Evolutionary conservation across 148 eudicot genomes (phyloP).

Genomic region (Chenopodium berlandieri): DNA sequence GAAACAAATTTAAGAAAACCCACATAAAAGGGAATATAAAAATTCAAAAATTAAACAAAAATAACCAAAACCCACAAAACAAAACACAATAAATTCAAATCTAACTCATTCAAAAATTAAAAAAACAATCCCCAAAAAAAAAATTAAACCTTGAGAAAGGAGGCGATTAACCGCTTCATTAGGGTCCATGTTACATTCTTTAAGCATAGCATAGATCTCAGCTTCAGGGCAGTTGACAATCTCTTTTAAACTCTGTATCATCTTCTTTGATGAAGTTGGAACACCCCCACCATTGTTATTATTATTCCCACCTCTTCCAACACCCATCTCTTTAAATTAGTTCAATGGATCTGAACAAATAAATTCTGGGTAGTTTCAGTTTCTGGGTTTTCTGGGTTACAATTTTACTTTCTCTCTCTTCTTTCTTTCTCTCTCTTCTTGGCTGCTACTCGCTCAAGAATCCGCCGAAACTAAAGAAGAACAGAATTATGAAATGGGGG

Average conservation of each 20-base stretch:
- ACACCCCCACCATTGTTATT: conserved; percentile 29
- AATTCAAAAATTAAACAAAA: background rate
- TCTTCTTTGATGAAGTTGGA: conserved; percentile 62
- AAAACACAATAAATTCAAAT: background rate
- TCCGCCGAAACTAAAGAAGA: background rate
- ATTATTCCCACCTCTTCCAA: conserved; percentile 19
- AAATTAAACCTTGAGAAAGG: conserved; percentile 61
- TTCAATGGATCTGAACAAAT: conserved; percentile 14
- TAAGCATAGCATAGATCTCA: conserved; percentile 89
- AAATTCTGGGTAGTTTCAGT: background rate
- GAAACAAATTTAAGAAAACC: background rate
- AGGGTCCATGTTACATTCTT: conserved; percentile 98
- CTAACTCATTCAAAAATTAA: background rate
- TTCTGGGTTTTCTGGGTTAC: conserved; percentile 11
- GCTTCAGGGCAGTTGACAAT: conserved; percentile 73
- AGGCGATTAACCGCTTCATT: conserved; percentile 86
- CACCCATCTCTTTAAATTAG: background rate
- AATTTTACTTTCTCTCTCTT: background rate
- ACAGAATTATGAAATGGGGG: background rate
- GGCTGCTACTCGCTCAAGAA: background rate
- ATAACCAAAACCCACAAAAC: background rate
- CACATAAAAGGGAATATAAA: background rate
- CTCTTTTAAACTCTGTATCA: conserved; percentile 80
- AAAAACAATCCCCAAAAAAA: background rate
- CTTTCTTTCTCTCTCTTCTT: background rate